Base-by-base conservation (phyloP, 1,139 yeast species). In the Candida sp. region DNA sequence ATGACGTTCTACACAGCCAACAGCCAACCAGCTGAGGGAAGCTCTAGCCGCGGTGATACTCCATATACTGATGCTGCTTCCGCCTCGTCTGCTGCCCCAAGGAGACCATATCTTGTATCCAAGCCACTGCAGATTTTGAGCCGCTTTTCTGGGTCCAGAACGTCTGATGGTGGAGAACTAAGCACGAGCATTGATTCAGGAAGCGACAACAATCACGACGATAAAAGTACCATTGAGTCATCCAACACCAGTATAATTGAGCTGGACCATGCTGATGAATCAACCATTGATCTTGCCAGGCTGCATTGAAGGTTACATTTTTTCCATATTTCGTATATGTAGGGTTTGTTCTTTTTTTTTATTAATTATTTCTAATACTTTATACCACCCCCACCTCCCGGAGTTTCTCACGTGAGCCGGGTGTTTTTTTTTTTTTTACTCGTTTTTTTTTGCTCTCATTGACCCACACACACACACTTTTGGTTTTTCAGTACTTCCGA, bases 121-220 rank as follows among this genome's bases (percentile, higher is more conserved):
- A 58, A 61, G 44, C 72, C 73, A 12, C 69, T 68, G 70, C 69
- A 67, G 42, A 65, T 68, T 2, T 59, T 68, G 40, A 64, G 65
- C 54, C 62, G 62, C 42, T 61, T 58, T 46, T 50, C 41, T n/a
- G n/a, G 8, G 9, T 42, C 42, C n/a, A 30, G 27, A 12, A 6
- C 41, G 11, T 39, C 40, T 26, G 40, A 30, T 12, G 47, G 41
- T 8, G 63, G 60, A 12, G 63, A 61, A 23, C 50, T 68, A 38
- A 67, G 72, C 51, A 58, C 60, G 23, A 68, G 72, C 45, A 64
- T 69, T 42, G 73, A 69, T 51, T 63, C 65, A 7, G 60, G 56
- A 12, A 37, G 39, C 23, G 48, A 38, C 12, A 39, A 32, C 25
- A 30, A 33, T 31, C 39, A 46, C 26, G 48, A 52, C 37, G 52